Evolutionary conservation across 1,284 basidiomycete species (phyloP), one percentile per base, ranked within the genome.

Genomic region (Inonotus hispidus): DNA sequence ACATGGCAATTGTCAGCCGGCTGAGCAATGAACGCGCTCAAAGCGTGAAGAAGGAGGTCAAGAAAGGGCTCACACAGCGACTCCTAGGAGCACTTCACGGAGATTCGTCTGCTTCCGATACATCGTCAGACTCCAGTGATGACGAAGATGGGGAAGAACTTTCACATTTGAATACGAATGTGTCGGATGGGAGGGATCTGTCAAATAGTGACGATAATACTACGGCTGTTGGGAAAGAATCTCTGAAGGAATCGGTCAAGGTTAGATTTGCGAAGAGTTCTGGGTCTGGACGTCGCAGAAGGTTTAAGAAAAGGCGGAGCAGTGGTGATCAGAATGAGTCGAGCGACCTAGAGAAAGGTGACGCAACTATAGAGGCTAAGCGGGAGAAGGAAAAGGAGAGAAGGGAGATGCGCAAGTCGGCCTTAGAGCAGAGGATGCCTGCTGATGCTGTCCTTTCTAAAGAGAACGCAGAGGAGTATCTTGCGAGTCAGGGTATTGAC

Each of bases 1-100:
- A 96, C 71, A 93, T 96, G 82, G 94, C 94, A 32, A 89, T 95
- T 65, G 92, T 96, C 64, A 85, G 84, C 61, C 82, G 88, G 0
- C 72, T 77, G 67, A 75, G 74, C 59, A 65, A 74, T 63, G 71
- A 70, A 65, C 69, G 81, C 76, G 85, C 82, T 23, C 79, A 78
- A 39, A 84, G 83, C 61, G 84, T 87, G 27, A 87, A 88, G 74
- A 77, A 85, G 64, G 84, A 80, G 16, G 84, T 85, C 56, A 90
- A 88, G 69, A 79, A 80, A 49, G 84, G 85, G 16, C 77, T 90
- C n/a, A 88, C 87, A 0, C 84, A 87, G 64, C 84, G 87, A 14
- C 49, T 64, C 29, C 37, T 60, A 7, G 63, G 63, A 14, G 63
- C 63, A 3, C 56, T 64, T 25, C 55, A 54, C 11, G 63, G 63